These are phyloP conservation scores for Dentipellis fragilis DNA, from an alignment of 768 basidiomycete species.

Conservation along the genomic window DNA sequence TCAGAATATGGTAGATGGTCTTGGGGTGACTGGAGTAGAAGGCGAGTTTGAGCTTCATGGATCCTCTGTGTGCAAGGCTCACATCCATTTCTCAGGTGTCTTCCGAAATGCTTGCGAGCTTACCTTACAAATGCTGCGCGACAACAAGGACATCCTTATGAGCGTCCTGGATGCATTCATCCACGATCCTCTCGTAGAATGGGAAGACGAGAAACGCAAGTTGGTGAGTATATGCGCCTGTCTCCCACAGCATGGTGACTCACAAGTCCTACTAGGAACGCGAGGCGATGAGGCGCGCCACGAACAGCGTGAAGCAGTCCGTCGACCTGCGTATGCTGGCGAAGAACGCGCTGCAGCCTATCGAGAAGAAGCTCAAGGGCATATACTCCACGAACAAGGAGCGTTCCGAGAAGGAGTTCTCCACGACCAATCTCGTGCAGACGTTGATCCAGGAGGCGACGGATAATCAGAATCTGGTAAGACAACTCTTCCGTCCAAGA, in stretches of 20 bases:
- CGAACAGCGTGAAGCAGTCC: slow-evolving; percentile 4
- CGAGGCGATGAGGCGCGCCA: slow-evolving; percentile 2
- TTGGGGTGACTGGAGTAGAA: slow-evolving; percentile 91
- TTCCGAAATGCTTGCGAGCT: slow-evolving; percentile 90
- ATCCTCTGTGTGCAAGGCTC: not conserved
- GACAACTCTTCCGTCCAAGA: slow-evolving; percentile 12
- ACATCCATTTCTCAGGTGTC: slow-evolving; percentile 43
- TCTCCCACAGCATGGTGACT: not conserved
- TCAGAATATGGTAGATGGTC: slow-evolving; percentile 83
- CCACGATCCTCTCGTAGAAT: slow-evolving; percentile 94
- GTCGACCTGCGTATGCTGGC: slow-evolving; percentile 58
- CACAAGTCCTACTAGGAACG: slow-evolving; percentile 10
- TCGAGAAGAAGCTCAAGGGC: slow-evolving; percentile 76
- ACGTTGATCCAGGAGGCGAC: slow-evolving; percentile 86
- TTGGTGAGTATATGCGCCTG: slow-evolving; percentile 26
- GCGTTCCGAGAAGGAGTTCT: slow-evolving; percentile 34
- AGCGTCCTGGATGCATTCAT: slow-evolving; percentile 94
- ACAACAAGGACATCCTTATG: slow-evolving; percentile 90
- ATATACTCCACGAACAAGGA: slow-evolving; percentile 37
- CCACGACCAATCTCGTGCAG: slow-evolving; percentile 85
- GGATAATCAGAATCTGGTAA: slow-evolving; percentile 57
- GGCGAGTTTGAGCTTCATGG: slow-evolving; percentile 29
- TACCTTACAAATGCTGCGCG: slow-evolving; percentile 75
- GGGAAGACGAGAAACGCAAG: slow-evolving; percentile 76
- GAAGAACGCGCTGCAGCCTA: slow-evolving; percentile 66